A percentile compares a stretch with the other conserved stretches of the same genome.
These are phyloP conservation scores for Saksenaea vasiformis DNA, from an alignment of 371 early-diverging fungal genomes.

Conservation along the genomic window DNA sequence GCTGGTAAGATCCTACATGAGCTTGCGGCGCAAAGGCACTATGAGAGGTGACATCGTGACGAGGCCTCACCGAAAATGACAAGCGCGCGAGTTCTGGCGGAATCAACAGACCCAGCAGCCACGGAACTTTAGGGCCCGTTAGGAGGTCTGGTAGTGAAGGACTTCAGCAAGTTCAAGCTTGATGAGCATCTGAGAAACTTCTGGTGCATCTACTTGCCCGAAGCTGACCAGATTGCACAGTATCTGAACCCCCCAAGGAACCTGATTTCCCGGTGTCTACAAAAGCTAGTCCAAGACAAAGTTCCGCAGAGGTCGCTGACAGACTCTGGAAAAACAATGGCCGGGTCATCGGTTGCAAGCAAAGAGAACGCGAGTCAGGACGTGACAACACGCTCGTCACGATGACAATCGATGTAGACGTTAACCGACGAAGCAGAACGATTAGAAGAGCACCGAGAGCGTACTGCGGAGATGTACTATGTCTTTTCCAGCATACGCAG, in stretches of 20 bases:
- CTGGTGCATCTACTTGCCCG: not conserved
- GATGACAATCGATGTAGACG: not conserved
- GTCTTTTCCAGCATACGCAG: not conserved
- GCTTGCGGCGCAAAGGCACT: not conserved
- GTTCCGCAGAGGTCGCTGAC: not conserved
- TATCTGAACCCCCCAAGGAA: too few species aligned
- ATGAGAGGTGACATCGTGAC: not conserved
- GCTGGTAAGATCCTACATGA: constrained; percentile 1
- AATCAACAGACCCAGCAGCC: not conserved
- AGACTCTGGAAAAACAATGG: not conserved
- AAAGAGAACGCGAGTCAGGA: not conserved
- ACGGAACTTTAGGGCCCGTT: not conserved
- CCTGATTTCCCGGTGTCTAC: not conserved
- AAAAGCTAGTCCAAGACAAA: not conserved
- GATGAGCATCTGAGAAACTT: not conserved
- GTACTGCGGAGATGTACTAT: not conserved
- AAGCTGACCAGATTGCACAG: too few species aligned
- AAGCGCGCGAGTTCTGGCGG: not conserved
- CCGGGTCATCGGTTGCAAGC: not conserved
- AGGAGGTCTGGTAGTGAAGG: not conserved
- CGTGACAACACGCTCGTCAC: not conserved
- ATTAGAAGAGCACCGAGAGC: not conserved
- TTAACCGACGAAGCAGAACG: not conserved
- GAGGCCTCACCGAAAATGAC: not conserved
- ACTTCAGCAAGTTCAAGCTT: not conserved